Conservation (phyloP, 164 flowering plant genomes). For the Berberis thunbergii region DNA sequence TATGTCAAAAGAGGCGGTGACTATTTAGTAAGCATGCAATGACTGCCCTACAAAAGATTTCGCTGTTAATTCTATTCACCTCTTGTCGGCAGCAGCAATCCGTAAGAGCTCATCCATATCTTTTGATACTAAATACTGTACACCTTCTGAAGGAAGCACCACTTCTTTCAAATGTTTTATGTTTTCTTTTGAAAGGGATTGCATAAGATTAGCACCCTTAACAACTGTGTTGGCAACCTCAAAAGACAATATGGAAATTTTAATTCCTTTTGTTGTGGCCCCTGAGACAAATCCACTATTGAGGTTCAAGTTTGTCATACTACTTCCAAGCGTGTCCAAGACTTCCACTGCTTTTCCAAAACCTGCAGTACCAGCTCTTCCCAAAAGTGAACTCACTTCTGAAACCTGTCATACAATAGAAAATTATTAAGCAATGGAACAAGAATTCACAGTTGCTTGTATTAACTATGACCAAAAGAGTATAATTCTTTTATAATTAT, state of each 20-base stretch:
- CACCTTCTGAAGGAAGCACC: conserved; percentile 76
- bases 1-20: too few species aligned
- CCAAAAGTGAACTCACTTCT: conserved; percentile 61
- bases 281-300: conserved; percentile 64
- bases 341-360: conserved; percentile 79
- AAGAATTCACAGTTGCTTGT: not conserved
- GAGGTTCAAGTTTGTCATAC: conserved; percentile 56
- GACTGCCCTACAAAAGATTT: too few species aligned
- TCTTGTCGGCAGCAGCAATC: conserved; percentile 86
- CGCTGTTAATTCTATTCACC: conserved; percentile 23
- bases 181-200: conserved; percentile 66
- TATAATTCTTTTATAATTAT: too few species aligned
- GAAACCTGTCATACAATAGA: conserved; percentile 39
- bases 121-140: conserved; percentile 53
- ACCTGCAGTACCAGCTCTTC: conserved; percentile 68
- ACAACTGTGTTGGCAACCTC: conserved; percentile 50
- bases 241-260: conserved; percentile 67
- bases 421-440: conserved; percentile 1
- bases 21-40: too few species aligned
- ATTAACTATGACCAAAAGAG: not conserved
- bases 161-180: conserved; percentile 57
- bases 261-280: conserved; percentile 54
- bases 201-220: conserved; percentile 66
- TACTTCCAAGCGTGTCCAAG: conserved; percentile 75
- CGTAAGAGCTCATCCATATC: conserved; percentile 64